These are phyloP conservation scores for Populus hybrid DNA, from an alignment of 441 rosid genomes.

Conservation along the genomic window DNA sequence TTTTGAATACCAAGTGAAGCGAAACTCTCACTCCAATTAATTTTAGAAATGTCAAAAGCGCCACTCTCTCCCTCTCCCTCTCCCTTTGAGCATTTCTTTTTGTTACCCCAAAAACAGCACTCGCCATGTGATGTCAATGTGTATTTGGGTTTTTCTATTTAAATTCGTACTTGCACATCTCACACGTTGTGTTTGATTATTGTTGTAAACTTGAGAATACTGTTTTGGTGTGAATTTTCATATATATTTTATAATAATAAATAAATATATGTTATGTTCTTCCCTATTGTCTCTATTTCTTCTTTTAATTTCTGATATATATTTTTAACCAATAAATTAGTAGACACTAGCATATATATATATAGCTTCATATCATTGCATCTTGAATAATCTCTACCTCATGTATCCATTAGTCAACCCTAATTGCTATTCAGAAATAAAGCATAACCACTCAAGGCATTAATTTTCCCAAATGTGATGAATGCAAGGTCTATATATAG, in stretches of 20 bases:
- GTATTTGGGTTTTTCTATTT: constrained; percentile 11
- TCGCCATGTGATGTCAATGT: constrained; percentile 40
- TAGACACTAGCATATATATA: too few species aligned
- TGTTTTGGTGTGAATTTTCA: too few species aligned
- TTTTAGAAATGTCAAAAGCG: constrained; percentile 16
- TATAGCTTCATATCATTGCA: background rate
- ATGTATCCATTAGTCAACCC: constrained; percentile 17
- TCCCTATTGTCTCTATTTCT: too few species aligned
- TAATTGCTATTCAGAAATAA: constrained; percentile 21
- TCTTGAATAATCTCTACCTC: constrained; percentile 13
- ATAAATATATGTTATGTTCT: too few species aligned
- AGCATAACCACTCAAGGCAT: background rate
- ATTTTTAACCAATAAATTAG: too few species aligned
- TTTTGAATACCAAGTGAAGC: background rate
- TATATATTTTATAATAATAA: too few species aligned
- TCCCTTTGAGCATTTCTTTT: background rate
- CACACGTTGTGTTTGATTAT: background rate
- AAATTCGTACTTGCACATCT: constrained; percentile 10
- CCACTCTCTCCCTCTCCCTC: background rate
- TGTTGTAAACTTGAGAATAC: background rate
- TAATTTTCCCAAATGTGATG: constrained; percentile 3
- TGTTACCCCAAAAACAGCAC: constrained; percentile 22
- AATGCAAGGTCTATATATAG: constrained; percentile 9
- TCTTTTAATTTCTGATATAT: too few species aligned
- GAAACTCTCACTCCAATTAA: background rate